Evolutionary conservation across 2,329 filamentous ascomycete genomes (phyloP).

Genomic region (Cladophialophora chaetospira): DNA sequence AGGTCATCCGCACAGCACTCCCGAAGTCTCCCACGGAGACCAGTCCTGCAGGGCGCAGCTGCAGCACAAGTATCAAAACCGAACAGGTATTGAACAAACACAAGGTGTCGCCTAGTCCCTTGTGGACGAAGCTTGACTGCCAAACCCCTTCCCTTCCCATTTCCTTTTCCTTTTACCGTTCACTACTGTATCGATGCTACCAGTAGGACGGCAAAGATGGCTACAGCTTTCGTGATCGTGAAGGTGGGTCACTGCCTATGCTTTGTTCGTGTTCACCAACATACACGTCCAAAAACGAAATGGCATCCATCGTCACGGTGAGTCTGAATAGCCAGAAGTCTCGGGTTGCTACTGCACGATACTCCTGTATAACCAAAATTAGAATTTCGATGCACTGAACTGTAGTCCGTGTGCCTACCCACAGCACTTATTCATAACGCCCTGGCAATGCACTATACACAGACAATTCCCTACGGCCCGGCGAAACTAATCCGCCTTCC

Average conservation of each 20-base stretch:
- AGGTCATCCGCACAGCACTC: too few relatives aligned
- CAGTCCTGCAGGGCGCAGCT: too few relatives aligned
- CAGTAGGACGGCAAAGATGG: too few relatives aligned
- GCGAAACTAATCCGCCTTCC: constrained; percentile 49
- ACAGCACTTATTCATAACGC: constrained; percentile 13
- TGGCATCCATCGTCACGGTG: too few relatives aligned
- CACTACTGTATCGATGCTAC: background rate
- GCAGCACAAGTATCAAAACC: constrained; percentile 4
- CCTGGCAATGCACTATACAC: constrained; percentile 27
- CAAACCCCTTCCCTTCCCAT: constrained; percentile 14
- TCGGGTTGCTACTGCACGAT: too few relatives aligned
- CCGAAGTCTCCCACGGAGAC: too few relatives aligned
- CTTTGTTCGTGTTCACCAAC: too few relatives aligned
- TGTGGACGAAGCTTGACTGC: constrained; percentile 37
- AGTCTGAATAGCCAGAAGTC: too few relatives aligned
- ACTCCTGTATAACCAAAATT: too few relatives aligned
- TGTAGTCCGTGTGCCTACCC: background rate
- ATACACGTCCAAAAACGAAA: too few relatives aligned
- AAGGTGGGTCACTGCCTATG: too few relatives aligned
- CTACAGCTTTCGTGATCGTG: too few relatives aligned
- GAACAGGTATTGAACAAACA: constrained; percentile 26
- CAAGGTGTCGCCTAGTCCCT: constrained; percentile 36
- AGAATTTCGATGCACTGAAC: background rate
- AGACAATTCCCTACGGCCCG: background rate
- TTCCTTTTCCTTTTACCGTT: background rate